Conservation (phyloP, 1,284 basidiomycete species). For the Boletus smithii region DNA sequence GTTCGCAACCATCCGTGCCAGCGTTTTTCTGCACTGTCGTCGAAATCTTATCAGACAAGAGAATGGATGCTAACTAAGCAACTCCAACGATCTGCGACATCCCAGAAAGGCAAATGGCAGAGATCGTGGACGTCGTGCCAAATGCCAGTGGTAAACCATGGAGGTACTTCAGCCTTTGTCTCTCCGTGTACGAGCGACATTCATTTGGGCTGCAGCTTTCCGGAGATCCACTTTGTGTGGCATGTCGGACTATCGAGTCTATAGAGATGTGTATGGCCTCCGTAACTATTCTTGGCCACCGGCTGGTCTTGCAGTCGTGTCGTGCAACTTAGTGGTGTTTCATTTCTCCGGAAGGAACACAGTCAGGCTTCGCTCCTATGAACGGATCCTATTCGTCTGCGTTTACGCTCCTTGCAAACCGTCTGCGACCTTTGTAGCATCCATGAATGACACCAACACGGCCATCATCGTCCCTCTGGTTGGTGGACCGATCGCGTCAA, state of each 20-base stretch:
- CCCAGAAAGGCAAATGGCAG: slow-evolving; percentile 8
- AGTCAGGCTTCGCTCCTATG: slow-evolving; percentile 2
- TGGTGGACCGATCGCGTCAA: slow-evolving; percentile 6
- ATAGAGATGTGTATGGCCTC: background rate
- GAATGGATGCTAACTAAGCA: slow-evolving; percentile 24
- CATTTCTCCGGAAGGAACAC: slow-evolving; percentile 8
- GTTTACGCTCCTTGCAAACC: slow-evolving; percentile 12
- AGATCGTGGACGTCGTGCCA: background rate
- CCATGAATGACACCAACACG: slow-evolving; percentile 4
- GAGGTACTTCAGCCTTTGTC: slow-evolving; percentile 1
- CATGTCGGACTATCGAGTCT: background rate
- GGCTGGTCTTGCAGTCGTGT: background rate
- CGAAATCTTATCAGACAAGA: slow-evolving; percentile 28
- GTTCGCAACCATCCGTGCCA: too few relatives aligned
- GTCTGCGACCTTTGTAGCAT: slow-evolving; percentile 4
- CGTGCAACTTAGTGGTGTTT: background rate
- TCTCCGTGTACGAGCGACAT: too few relatives aligned
- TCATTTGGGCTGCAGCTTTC: background rate
- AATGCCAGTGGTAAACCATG: background rate
- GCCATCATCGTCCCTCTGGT: slow-evolving; percentile 3
- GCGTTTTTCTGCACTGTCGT: background rate
- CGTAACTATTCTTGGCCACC: background rate
- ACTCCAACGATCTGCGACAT: background rate
- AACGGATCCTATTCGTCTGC: background rate
- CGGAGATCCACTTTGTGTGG: background rate